phyloP scores from a whole-genome alignment of 139 green algal genomes.

The Chlamydomonas applanata region DNA sequence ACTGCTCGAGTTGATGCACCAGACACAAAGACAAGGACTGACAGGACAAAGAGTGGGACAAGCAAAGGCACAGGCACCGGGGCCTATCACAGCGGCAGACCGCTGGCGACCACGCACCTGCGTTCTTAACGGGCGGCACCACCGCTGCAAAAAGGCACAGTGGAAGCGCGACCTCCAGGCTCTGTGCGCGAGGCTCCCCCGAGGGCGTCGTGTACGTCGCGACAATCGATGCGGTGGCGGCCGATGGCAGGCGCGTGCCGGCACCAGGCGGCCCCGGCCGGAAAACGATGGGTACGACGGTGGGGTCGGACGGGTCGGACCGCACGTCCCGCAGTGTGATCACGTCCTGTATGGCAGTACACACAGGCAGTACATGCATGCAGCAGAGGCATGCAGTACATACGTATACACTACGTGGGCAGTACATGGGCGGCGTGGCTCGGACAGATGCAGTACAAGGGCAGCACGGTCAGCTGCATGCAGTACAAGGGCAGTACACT shows the following conservation, averaged over 20 bases:
- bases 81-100: background rate
- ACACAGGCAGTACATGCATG: background rate
- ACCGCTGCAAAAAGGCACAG: slow-evolving; percentile 39
- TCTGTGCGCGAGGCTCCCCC: slow-evolving; percentile 15
- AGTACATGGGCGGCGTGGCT: too few species aligned
- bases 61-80: background rate
- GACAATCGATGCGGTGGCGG: background rate
- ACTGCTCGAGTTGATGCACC: too few species aligned
- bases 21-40: too few species aligned
- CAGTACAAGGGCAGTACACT: too few species aligned
- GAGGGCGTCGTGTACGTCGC: slow-evolving; percentile 12
- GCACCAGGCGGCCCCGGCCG: background rate
- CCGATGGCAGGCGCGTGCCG: slow-evolving; percentile 8
- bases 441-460: too few species aligned
- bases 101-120: slow-evolving; percentile 21
- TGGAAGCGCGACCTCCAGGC: slow-evolving; percentile 40
- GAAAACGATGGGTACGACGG: slow-evolving; percentile 20
- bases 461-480: too few species aligned
- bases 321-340: slow-evolving; percentile 18
- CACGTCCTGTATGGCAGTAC: slow-evolving; percentile 7
- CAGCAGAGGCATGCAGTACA: too few species aligned
- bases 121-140: slow-evolving; percentile 48
- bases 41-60: too few species aligned
- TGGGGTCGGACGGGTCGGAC: slow-evolving; percentile 14
- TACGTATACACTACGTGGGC: too few species aligned